A percentile compares a stretch with the other conserved stretches of the same genome.
Conservation (phyloP, 108 stramenopile species). For the Craspedostauros australis region DNA sequence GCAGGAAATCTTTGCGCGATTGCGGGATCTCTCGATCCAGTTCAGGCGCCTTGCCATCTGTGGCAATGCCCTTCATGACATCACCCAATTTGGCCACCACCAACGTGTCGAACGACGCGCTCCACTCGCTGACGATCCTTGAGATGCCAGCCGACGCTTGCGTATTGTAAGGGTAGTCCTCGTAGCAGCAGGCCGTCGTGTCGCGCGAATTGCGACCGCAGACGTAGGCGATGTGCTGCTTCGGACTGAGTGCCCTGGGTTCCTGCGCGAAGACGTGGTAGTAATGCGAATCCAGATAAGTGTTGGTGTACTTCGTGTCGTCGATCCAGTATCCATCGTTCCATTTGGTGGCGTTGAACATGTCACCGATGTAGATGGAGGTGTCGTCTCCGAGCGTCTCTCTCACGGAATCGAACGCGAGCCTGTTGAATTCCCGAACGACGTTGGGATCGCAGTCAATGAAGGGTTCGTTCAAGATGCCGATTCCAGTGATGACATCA, state of each 20-base stretch:
- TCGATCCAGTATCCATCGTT: slow-evolving; percentile 45
- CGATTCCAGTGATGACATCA: slow-evolving; percentile 67
- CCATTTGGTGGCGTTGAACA: slow-evolving; percentile 38
- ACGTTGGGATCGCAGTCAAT: slow-evolving; percentile 19
- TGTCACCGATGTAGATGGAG: slow-evolving; percentile 42
- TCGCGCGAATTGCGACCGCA: slow-evolving; percentile 33
- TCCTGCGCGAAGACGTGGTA: slow-evolving; percentile 43
- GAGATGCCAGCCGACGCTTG: slow-evolving; percentile 30
- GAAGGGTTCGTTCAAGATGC: slow-evolving; percentile 63
- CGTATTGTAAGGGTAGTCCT: slow-evolving; percentile 28
- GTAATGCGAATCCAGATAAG: slow-evolving; percentile 54
- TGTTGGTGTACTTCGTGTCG: slow-evolving; percentile 15
- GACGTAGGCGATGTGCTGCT: slow-evolving; percentile 55
- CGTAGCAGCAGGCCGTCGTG: slow-evolving; percentile 42
- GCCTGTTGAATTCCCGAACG: slow-evolving; percentile 33
- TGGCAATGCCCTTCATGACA: slow-evolving; percentile 30
- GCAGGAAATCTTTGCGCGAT: slow-evolving; percentile 39
- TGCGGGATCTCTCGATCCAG: slow-evolving; percentile 21
- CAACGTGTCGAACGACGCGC: slow-evolving; percentile 43
- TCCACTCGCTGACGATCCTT: slow-evolving; percentile 63
- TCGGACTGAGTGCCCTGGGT: slow-evolving; percentile 36
- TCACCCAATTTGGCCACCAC: slow-evolving; percentile 13
- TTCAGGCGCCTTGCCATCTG: slow-evolving; percentile 12
- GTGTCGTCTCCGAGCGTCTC: slow-evolving; percentile 24
- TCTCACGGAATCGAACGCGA: slow-evolving; percentile 32